Evolutionary conservation across 352 stramenopile genomes (phyloP).

Genomic region (Globisporangium emineosum): DNA sequence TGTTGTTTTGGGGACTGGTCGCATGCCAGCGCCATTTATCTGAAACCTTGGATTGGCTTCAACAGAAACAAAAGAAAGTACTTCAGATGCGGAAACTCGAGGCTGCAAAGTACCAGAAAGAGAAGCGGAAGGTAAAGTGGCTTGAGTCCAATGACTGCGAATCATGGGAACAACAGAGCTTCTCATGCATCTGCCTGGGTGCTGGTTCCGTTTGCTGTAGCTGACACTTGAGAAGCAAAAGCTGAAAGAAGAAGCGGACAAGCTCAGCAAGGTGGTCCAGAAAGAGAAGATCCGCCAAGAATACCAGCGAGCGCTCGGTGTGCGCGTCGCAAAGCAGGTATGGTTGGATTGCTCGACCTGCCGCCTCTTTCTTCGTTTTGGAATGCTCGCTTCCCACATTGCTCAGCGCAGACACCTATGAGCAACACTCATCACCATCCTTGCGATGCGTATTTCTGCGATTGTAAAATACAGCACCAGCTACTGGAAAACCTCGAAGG

Average conservation of each 20-base stretch:
- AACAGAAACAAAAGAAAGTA: conserved; percentile 47
- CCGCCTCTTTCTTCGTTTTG: neutral
- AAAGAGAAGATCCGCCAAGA: conserved; percentile 52
- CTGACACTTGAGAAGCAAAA: conserved; percentile 39
- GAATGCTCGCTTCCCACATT: neutral
- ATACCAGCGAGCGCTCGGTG: conserved; percentile 31
- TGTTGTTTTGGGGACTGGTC: neutral
- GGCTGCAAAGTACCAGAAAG: conserved; percentile 43
- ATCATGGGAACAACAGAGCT: neutral
- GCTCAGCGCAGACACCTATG: neutral
- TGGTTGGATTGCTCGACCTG: neutral
- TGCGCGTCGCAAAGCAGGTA: conserved; percentile 43
- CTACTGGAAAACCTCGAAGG: conserved; percentile 30
- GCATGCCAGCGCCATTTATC: too few species aligned
- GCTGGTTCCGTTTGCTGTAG: conserved; percentile 12
- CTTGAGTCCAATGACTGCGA: neutral
- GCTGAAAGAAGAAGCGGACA: conserved; percentile 38
- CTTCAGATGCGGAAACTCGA: conserved; percentile 47
- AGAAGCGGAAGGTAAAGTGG: conserved; percentile 37
- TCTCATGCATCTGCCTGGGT: neutral
- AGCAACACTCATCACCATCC: neutral
- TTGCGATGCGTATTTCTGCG: neutral
- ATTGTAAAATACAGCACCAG: conserved; percentile 30
- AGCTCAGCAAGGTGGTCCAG: conserved; percentile 24
- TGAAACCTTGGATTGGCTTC: neutral